Evolutionary conservation across 805 yeast genomes (phyloP), one percentile per base, ranked within the genome.

Genomic region (Ogataea zsoltii): DNA sequence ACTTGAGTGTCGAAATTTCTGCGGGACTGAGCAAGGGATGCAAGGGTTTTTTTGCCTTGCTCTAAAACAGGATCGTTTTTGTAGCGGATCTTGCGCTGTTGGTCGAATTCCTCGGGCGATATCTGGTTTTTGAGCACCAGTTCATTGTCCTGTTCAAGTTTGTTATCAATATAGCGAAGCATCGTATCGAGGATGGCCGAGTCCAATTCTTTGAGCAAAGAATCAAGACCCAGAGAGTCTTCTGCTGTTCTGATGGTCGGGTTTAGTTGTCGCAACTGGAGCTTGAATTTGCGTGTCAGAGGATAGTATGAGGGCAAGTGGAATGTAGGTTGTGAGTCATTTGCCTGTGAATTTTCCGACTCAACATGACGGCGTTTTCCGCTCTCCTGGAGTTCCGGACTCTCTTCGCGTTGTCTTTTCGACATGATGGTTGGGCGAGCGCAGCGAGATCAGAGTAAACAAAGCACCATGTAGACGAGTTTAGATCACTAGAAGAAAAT

Each of bases 261-360:
- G 25, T 42, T 45, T 23, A 56, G 14, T 3, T 45, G 42, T 4
- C 53, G 46, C 12, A 62, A 32, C 7, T 46, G 48, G 3, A 29
- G 11, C 29, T 41, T 54, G 25, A 49, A 48, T 18, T 37, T 39
- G 26, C 45, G 42, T 10, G 41, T 29, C 13, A 62, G 36, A 0
- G 67, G 67, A 34, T 51, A 62, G 44, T 58, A 55, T 1, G 52
- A 41, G 2, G 65, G 66, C 11, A 62, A 33, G n/a, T 45, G 44
- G 25, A 55, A 44, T 3, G 28, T 18, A 9, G 33, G 26, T 9
- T 16, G 7, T 6, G 39, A 15, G 11, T 23, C 23, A 18, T 10
- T 14, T 6, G 31, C 4, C 7, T 36, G 12, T 14, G 32, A 6
- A n/a, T 12, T n/a, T 31, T 33, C 18, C 15, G 38, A 18, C 17